These are phyloP conservation scores for Candida suzukii DNA, from an alignment of 805 yeast species.

Conservation along the genomic window DNA sequence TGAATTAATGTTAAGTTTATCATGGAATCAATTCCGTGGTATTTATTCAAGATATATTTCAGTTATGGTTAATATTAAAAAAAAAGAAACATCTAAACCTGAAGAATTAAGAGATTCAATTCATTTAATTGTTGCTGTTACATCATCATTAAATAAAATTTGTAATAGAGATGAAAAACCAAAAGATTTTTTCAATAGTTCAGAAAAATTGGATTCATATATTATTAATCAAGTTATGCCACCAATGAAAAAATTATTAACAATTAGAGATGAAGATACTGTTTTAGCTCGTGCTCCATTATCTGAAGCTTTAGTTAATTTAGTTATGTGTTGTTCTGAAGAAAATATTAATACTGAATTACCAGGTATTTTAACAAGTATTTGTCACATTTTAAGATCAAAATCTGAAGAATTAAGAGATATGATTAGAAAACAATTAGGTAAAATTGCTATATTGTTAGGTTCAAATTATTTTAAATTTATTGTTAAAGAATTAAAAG, in stretches of 20 bases:
- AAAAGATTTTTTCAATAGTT: conserved; percentile 27
- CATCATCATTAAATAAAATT: conserved; percentile 33
- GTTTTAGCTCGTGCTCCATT: conserved; percentile 68
- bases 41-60: conserved; percentile 59
- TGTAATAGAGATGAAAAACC: conserved; percentile 10
- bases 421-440: conserved; percentile 68
- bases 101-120: conserved; percentile 51
- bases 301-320: conserved; percentile 70
- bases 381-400: conserved; percentile 85
- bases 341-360: conserved; percentile 50
- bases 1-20: conserved; percentile 44
- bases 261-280: conserved; percentile 70
- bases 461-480: conserved; percentile 73
- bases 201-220: conserved; percentile 34
- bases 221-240: conserved; percentile 55
- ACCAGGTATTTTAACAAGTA: conserved; percentile 76
- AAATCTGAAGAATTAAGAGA: conserved; percentile 86
- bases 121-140: conserved; percentile 47
- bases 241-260: conserved; percentile 51
- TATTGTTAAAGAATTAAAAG: conserved; percentile 67
- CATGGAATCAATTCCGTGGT: conserved; percentile 79
- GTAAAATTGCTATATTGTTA: conserved; percentile 52
- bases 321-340: conserved; percentile 54
- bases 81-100: conserved; percentile 8
- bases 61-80: conserved; percentile 13